Percentiles rank a stretch among this genome's conserved stretches.
phyloP scores from a whole-genome alignment of 2,329 filamentous ascomycete species.

The Eurotiales sp. region DNA sequence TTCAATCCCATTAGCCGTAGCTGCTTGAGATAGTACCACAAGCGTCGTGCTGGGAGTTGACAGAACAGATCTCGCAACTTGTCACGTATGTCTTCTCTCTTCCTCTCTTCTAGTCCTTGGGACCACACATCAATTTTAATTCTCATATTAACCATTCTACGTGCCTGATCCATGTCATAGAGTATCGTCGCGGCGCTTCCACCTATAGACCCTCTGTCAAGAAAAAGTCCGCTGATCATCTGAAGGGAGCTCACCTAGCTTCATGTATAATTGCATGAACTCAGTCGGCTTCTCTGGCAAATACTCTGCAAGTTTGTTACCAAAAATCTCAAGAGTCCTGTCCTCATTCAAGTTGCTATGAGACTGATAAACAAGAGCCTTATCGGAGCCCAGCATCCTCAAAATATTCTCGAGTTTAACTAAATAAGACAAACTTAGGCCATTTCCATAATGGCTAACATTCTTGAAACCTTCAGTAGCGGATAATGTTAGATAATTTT shows the following conservation, averaged over 20 bases:
- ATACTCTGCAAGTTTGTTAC: background rate
- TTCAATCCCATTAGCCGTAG: conserved; percentile 13
- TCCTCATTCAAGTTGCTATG: background rate
- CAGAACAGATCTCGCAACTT: conserved; percentile 23
- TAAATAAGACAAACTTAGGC: background rate
- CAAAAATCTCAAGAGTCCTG: background rate
- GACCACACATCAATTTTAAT: conserved; percentile 31
- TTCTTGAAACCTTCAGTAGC: background rate
- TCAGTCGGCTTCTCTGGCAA: background rate
- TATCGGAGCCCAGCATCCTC: conserved; percentile 1
- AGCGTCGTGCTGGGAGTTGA: conserved; percentile 22
- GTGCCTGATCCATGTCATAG: conserved; percentile 23
- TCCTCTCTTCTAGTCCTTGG: conserved; percentile 24
- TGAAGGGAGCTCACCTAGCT: conserved; percentile 3
- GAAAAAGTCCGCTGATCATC: background rate
- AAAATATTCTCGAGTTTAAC: background rate
- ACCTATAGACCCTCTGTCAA: conserved; percentile 17
- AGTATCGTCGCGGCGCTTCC: conserved; percentile 20
- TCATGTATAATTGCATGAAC: conserved; percentile 7
- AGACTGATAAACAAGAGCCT: background rate
- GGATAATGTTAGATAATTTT: conserved; percentile 1
- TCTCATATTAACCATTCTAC: conserved; percentile 25
- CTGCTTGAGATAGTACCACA: conserved; percentile 24
- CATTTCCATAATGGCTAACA: background rate
- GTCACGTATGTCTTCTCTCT: conserved; percentile 24